phyloP scores from a whole-genome alignment of 495 filamentous ascomycete genomes.

The Hypoxylon cercidicola region DNA sequence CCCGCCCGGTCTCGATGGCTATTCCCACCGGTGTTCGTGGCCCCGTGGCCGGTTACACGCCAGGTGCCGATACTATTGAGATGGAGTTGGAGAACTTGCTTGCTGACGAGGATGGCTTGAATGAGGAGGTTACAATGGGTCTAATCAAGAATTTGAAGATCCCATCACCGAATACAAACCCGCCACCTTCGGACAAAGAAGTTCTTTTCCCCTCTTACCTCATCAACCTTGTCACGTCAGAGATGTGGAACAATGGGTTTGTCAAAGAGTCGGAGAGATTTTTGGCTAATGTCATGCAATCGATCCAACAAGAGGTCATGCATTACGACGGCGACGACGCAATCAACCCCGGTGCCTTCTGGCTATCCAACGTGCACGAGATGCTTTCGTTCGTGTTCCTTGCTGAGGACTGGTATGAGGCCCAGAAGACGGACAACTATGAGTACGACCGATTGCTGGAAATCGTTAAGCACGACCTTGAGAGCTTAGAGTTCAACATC shows the following conservation, averaged over 20 bases:
- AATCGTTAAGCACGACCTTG: slow-evolving; percentile 98
- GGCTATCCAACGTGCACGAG: slow-evolving; percentile 99
- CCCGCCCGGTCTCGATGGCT: slow-evolving; percentile 94
- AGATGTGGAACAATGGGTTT: slow-evolving; percentile 99
- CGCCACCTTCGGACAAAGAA: slow-evolving; percentile 95
- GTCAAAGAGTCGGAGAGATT: slow-evolving; percentile 99
- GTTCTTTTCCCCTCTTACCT: slow-evolving; percentile 98
- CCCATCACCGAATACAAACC: slow-evolving; percentile 81
- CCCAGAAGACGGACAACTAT: slow-evolving; percentile 98
- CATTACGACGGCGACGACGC: slow-evolving; percentile 97
- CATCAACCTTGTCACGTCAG: slow-evolving; percentile 98
- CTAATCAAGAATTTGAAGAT: slow-evolving; percentile 97
- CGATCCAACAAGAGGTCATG: slow-evolving; percentile 99
- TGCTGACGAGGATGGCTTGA: slow-evolving; percentile 92
- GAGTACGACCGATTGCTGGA: slow-evolving; percentile 98
- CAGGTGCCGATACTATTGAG: slow-evolving; percentile 88
- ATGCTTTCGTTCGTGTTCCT: slow-evolving; percentile 99
- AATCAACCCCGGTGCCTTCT: slow-evolving; percentile 97
- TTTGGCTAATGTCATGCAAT: slow-evolving; percentile 99
- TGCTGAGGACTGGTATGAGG: slow-evolving; percentile 99
- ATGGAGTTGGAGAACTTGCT: slow-evolving; percentile 92
- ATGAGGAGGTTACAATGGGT: slow-evolving; percentile 95
- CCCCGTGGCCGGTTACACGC: slow-evolving; percentile 77
- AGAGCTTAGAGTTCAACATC: slow-evolving; percentile 99
- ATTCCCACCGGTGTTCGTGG: slow-evolving; percentile 60